A percentile compares a stretch with the other conserved stretches of the same genome.
Evolutionary conservation across 1,139 yeast genomes (phyloP).

Genomic region (Pichiaceae sp.): DNA sequence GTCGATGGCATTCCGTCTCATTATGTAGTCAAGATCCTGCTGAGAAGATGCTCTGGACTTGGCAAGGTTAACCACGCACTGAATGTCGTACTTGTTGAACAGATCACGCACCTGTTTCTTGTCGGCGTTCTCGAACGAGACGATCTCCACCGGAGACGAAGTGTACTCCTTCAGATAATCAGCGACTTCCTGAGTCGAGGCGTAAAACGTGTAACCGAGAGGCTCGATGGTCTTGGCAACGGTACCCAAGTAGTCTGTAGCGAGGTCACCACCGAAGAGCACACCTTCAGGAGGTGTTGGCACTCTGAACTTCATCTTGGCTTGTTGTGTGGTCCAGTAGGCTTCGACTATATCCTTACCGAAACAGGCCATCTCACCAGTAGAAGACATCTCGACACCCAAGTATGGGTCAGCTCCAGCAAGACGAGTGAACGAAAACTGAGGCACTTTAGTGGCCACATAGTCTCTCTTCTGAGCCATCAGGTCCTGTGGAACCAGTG

Average conservation of each 20-base stretch:
- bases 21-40: conserved; percentile 84
- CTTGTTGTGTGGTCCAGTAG: conserved; percentile 94
- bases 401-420: conserved; percentile 99
- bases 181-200: conserved; percentile 67
- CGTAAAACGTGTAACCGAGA: conserved; percentile 75
- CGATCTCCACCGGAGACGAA: conserved; percentile 43
- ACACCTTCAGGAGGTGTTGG: conserved; percentile 89
- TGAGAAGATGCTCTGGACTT: conserved; percentile 78
- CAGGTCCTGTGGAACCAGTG: conserved; percentile 62
- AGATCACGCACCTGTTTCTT: conserved; percentile 90
- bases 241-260: conserved; percentile 58
- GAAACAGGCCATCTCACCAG: conserved; percentile 97
- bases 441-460: conserved; percentile 97
- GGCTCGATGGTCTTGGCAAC: conserved; percentile 66
- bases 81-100: conserved; percentile 76
- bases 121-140: conserved; percentile 87
- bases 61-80: conserved; percentile 88
- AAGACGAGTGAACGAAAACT: conserved; percentile 92
- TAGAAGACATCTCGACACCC: conserved; percentile 98
- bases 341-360: conserved; percentile 83
- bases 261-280: conserved; percentile 87
- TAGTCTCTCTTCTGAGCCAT: conserved; percentile 56
- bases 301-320: conserved; percentile 92
- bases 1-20: conserved; percentile 99
- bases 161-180: conserved; percentile 41